These are phyloP conservation scores for Rhizopus delemar DNA, from an alignment of 371 early-diverging fungal species.

Conservation along the genomic window DNA sequence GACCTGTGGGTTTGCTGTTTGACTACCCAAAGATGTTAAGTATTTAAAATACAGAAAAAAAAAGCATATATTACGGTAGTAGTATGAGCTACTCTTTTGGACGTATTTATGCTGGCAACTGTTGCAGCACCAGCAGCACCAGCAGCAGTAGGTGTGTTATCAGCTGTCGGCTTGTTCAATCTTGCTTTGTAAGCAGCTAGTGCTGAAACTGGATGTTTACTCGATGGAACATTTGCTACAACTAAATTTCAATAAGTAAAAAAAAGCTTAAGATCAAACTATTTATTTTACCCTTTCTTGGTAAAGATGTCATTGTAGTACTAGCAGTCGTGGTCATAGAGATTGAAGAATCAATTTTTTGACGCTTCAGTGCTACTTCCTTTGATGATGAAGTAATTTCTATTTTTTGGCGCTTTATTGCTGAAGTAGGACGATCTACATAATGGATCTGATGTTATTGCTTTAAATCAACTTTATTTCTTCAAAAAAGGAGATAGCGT, in stretches of 20 bases:
- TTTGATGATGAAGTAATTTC: not conserved
- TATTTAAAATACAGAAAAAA: not conserved
- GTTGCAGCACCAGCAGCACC: not conserved
- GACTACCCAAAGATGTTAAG: not conserved
- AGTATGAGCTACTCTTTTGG: slow-evolving; percentile 18
- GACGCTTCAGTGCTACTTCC: not conserved
- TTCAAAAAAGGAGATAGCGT: not conserved
- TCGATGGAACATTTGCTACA: too few relatives aligned
- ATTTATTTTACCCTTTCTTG: too few relatives aligned
- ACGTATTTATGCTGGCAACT: not conserved
- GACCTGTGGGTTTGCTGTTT: slow-evolving; percentile 22
- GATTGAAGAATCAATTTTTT: not conserved
- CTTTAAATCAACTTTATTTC: not conserved
- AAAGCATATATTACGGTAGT: slow-evolving; percentile 5
- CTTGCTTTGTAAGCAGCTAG: too few relatives aligned
- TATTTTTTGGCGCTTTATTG: slow-evolving; percentile 14
- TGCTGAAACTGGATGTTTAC: too few relatives aligned
- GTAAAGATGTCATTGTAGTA: not conserved
- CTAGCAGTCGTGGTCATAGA: slow-evolving; percentile 3
- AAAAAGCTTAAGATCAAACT: too few relatives aligned
- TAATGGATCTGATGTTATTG: not conserved
- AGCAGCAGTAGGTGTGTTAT: not conserved
- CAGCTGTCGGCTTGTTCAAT: not conserved
- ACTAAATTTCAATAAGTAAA: too few relatives aligned
- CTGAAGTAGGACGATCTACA: slow-evolving; percentile 6